Percentiles rank a stretch among this genome's conserved stretches.
These are phyloP conservation scores for Avena sativa DNA, from an alignment of 176 grass and related monocot genomes.

Conservation along the genomic window DNA sequence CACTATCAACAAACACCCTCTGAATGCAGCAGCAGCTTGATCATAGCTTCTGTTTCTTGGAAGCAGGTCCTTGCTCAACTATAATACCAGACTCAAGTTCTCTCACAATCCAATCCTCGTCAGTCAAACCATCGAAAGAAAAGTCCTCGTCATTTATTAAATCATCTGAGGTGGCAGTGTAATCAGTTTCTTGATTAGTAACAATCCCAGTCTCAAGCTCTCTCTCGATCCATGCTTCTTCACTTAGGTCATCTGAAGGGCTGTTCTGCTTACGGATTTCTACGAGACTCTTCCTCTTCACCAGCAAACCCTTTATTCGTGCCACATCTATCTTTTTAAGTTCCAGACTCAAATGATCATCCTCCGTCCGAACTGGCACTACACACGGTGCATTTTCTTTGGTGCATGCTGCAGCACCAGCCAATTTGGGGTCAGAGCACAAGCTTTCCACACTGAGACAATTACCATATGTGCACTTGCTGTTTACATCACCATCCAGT, in stretches of 20 bases:
- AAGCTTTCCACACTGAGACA: slow-evolving; percentile 27
- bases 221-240: slow-evolving; percentile 57
- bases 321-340: slow-evolving; percentile 44
- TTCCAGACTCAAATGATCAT: slow-evolving; percentile 29
- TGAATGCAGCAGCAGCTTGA: slow-evolving; percentile 34
- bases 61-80: slow-evolving; percentile 34
- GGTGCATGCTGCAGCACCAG: slow-evolving; percentile 2
- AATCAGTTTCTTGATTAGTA: slow-evolving; percentile 11
- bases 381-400: slow-evolving; percentile 23
- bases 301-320: slow-evolving; percentile 43
- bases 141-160: slow-evolving; percentile 11
- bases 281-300: slow-evolving; percentile 45
- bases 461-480: slow-evolving; percentile 4
- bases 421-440: slow-evolving; percentile 31
- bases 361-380: neutral
- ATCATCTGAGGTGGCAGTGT: slow-evolving; percentile 16
- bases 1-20: neutral
- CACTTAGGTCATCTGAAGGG: slow-evolving; percentile 41
- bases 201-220: slow-evolving; percentile 52
- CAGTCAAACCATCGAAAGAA: slow-evolving; percentile 48
- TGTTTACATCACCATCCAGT: slow-evolving; percentile 23
- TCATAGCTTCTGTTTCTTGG: slow-evolving; percentile 45
- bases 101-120: slow-evolving; percentile 68
- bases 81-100: slow-evolving; percentile 70
- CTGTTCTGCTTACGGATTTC: slow-evolving; percentile 17